Percentiles rank a stretch among this genome's conserved stretches.
phyloP scores from a whole-genome alignment of 208 protist genomes.

The Leishmania tropica region DNA sequence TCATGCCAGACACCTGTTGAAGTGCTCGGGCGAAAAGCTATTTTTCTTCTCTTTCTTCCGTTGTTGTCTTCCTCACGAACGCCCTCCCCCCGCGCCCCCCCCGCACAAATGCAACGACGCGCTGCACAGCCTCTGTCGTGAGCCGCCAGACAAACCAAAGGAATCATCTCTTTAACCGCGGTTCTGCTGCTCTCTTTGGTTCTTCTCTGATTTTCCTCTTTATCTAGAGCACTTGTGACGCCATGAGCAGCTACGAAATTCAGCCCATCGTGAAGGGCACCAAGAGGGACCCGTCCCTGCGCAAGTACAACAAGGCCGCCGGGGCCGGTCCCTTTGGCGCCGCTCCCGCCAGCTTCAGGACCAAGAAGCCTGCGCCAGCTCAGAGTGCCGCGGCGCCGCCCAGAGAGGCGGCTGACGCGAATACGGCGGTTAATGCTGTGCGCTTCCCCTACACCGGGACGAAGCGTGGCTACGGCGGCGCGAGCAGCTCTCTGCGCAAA shows the following conservation, averaged over 20 bases:
- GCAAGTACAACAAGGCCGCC: constrained; percentile 82
- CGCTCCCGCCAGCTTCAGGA: constrained; percentile 56
- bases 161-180: not conserved
- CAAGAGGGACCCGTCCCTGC: constrained; percentile 74
- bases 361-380: constrained; percentile 42
- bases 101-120: not conserved
- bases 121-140: not conserved
- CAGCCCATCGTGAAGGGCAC: constrained; percentile 88
- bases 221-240: not conserved
- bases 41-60: not conserved
- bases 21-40: not conserved
- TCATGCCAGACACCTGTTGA: not conserved
- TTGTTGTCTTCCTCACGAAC: not conserved
- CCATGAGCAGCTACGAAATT: constrained; percentile 90
- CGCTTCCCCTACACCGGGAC: constrained; percentile 76
- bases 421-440: constrained; percentile 30
- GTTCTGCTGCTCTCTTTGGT: not conserved
- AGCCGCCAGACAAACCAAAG: not conserved
- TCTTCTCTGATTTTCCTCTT: not conserved
- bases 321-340: constrained; percentile 86
- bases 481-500: constrained; percentile 87
- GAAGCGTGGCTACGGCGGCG: constrained; percentile 84
- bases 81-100: not conserved
- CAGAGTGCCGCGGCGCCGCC: constrained; percentile 8
- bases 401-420: constrained; percentile 16